phyloP scores from a whole-genome alignment of 2,329 filamentous ascomycete species.

The Myriangium duriaei region DNA sequence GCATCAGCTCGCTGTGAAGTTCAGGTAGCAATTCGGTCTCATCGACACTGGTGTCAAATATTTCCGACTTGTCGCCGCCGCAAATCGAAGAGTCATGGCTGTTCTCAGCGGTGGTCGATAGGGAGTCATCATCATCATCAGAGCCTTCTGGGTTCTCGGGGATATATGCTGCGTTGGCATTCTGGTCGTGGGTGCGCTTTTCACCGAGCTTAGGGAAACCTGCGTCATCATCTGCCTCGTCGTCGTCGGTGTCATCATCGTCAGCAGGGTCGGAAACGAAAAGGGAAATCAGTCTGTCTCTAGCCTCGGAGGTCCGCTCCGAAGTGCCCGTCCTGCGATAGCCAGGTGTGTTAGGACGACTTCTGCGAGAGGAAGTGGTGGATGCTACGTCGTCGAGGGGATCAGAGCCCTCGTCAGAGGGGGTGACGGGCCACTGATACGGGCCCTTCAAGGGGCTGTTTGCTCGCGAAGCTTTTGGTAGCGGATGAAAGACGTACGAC shows the following conservation, averaged over 20 bases:
- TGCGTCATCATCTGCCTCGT: background rate
- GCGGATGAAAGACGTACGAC: constrained; percentile 11
- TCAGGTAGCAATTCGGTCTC: constrained; percentile 5
- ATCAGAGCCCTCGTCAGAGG: background rate
- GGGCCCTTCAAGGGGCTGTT: constrained; percentile 6
- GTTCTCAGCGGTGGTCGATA: background rate
- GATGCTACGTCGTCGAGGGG: constrained; percentile 9
- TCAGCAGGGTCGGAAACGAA: background rate
- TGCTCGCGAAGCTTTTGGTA: constrained; percentile 8
- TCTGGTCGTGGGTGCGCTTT: constrained; percentile 4
- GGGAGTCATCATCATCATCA: constrained; percentile 8
- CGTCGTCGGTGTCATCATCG: constrained; percentile 9
- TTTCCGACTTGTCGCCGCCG: background rate
- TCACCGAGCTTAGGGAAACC: constrained; percentile 1
- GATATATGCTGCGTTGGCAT: constrained; percentile 13
- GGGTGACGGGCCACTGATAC: constrained; percentile 7
- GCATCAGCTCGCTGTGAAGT: constrained; percentile 8
- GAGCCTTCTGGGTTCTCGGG: constrained; percentile 10
- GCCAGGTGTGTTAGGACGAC: constrained; percentile 7
- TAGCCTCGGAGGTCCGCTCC: background rate
- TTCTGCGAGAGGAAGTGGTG: constrained; percentile 13
- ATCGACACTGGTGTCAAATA: background rate
- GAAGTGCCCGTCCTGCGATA: background rate
- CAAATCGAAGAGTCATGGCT: background rate
- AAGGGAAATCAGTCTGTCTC: constrained; percentile 4